phyloP scores from a whole-genome alignment of 371 early-diverging fungal species.

The Thermomucor indicae-seudaticae region DNA sequence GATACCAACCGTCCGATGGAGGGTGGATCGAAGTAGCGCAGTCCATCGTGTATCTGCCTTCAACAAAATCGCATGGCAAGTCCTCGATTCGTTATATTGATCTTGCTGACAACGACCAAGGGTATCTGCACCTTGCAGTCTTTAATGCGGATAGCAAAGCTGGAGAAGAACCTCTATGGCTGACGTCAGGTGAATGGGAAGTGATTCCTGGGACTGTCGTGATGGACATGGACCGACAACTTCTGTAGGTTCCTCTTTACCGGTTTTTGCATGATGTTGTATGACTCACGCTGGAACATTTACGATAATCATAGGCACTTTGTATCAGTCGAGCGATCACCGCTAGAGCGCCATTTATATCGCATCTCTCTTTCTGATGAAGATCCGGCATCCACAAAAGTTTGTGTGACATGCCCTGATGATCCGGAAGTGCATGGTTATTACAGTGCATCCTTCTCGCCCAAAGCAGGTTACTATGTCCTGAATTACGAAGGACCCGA shows the following conservation, averaged over 20 bases:
- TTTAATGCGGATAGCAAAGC: constrained; percentile 41
- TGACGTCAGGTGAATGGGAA: constrained; percentile 87
- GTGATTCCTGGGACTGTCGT: constrained; percentile 62
- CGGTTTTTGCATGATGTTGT: too few relatives aligned
- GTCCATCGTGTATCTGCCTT: constrained; percentile 40
- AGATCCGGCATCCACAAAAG: constrained; percentile 22
- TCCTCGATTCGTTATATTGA: constrained; percentile 72
- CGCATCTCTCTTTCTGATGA: constrained; percentile 15
- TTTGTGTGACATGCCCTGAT: constrained; percentile 36
- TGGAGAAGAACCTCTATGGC: constrained; percentile 54
- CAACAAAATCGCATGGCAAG: constrained; percentile 21
- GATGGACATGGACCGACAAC: constrained; percentile 53
- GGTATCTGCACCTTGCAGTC: constrained; percentile 81
- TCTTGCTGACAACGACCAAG: constrained; percentile 66
- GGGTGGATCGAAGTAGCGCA: constrained; percentile 71
- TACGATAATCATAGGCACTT: constrained; percentile 54
- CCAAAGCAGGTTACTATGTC: constrained; percentile 68
- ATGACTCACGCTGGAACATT: too few relatives aligned
- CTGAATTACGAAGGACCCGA: constrained; percentile 84
- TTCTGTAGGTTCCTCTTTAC: constrained; percentile 65
- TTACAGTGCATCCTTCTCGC: constrained; percentile 74
- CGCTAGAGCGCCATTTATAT: constrained; percentile 78
- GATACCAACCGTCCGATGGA: constrained; percentile 59
- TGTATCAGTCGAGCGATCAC: constrained; percentile 71
- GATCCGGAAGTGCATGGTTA: constrained; percentile 53